Evolutionary conservation across 306 rosid genomes (phyloP).

Genomic region (Trichosanthes cucumerina): DNA sequence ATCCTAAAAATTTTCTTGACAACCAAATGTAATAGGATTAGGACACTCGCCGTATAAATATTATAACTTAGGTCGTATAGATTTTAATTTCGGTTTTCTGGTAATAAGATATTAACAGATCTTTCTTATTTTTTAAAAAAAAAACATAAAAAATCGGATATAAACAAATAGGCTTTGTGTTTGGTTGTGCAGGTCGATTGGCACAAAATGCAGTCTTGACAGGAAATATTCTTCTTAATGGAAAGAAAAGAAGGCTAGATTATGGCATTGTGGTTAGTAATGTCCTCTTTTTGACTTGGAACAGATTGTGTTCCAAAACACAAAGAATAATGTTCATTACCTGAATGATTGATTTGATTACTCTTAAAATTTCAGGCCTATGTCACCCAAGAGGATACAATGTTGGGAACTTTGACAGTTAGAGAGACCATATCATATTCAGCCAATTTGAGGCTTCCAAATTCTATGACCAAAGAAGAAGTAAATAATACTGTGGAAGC

Average conservation of each 20-base stretch:
- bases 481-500: slow-evolving; percentile 43
- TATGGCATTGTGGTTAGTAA: slow-evolving; percentile 61
- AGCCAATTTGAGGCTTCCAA: slow-evolving; percentile 73
- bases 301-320: no score
- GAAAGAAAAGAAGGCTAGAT: slow-evolving; percentile 52
- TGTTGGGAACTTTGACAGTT: slow-evolving; percentile 78
- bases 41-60: background rate
- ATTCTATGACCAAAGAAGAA: slow-evolving; percentile 44
- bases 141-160: no score
- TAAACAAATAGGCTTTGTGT: no score
- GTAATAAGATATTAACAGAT: background rate
- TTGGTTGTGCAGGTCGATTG: slow-evolving; percentile 58
- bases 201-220: slow-evolving; percentile 66
- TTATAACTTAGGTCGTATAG: background rate
- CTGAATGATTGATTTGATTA: background rate
- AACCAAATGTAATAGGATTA: no score
- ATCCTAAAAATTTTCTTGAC: no score
- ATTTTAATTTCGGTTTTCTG: background rate
- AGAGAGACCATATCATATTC: slow-evolving; percentile 78
- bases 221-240: slow-evolving; percentile 70
- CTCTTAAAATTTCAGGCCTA: slow-evolving; percentile 43
- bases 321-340: no score
- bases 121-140: no score
- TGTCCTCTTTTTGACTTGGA: background rate
- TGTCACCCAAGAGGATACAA: slow-evolving; percentile 79